Evolutionary conservation across 345 rosid genomes (phyloP).

Genomic region (Trapa incisa): DNA sequence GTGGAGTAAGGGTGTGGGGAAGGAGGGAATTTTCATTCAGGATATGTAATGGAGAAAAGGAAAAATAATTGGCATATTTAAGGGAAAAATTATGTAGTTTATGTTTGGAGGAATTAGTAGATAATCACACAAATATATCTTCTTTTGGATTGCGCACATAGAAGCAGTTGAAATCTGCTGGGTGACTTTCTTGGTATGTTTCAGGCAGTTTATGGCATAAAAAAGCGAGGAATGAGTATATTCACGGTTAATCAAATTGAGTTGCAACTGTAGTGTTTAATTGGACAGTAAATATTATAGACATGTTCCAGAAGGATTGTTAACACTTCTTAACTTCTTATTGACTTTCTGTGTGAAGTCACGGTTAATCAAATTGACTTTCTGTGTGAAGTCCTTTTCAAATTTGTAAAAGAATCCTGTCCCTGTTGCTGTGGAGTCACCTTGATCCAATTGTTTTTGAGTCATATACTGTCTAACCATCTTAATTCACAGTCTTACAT

Average conservation of each 20-base stretch:
- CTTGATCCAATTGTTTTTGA: background rate
- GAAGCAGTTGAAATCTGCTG: background rate
- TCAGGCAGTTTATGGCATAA: background rate
- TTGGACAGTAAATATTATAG: background rate
- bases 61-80: background rate
- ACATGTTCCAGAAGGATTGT: no score
- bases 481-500: conserved; percentile 21
- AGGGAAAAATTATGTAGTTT: background rate
- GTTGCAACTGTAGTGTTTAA: background rate
- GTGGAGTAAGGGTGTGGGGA: background rate
- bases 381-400: background rate
- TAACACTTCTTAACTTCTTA: no score
- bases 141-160: no score
- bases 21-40: background rate
- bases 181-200: background rate
- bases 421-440: background rate
- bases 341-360: no score
- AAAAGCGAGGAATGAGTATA: background rate
- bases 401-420: background rate
- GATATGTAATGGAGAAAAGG: background rate
- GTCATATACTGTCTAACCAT: background rate
- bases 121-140: no score
- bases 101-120: background rate
- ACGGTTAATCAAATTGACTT: no score
- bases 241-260: background rate